Conservation (phyloP, 805 yeast genomes). For the Metschnikowia amazonensis region DNA sequence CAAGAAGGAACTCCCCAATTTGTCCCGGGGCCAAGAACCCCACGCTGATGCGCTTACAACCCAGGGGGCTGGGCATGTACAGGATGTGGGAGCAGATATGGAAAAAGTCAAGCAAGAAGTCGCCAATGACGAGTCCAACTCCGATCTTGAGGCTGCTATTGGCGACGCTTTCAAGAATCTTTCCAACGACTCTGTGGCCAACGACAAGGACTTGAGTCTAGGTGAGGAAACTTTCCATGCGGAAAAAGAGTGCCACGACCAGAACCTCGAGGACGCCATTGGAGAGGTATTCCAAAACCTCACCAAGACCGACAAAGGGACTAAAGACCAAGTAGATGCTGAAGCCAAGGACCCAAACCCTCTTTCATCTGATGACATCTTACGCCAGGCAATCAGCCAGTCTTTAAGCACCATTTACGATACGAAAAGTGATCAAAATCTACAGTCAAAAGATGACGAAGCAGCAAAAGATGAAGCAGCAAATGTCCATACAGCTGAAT, state of each 20-base stretch:
- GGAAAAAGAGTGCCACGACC: not conserved
- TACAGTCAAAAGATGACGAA: constrained; percentile 17
- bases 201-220: not conserved
- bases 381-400: constrained; percentile 1
- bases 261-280: constrained; percentile 11
- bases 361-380: not conserved
- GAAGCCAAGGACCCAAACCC: not conserved
- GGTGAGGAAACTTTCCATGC: not conserved
- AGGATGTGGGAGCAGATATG: not conserved
- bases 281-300: constrained; percentile 9
- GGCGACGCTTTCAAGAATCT: constrained; percentile 26
- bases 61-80: too few species aligned
- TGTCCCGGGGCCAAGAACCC: too few species aligned
- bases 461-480: not conserved
- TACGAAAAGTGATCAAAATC: too few species aligned
- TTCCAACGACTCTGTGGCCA: not conserved
- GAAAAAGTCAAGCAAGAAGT: not conserved
- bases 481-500: not conserved
- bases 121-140: not conserved
- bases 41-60: too few species aligned
- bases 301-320: not conserved
- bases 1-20: too few species aligned
- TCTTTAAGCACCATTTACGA: constrained; percentile 1
- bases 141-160: constrained; percentile 22
- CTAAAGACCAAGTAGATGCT: not conserved